These are phyloP conservation scores for Saksenaea oblongispora DNA, from an alignment of 371 early-diverging fungal species.

Conservation along the genomic window DNA sequence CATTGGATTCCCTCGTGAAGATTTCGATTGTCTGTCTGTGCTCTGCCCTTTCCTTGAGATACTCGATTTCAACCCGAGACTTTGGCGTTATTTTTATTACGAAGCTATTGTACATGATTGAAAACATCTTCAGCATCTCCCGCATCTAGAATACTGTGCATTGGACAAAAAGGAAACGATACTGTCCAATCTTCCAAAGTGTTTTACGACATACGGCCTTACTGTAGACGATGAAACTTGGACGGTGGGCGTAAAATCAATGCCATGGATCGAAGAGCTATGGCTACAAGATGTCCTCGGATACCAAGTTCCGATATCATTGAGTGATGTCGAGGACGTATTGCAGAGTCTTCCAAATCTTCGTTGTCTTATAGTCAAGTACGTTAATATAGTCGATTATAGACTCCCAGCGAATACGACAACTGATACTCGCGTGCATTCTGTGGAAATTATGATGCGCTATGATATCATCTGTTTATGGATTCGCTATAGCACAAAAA, in stretches of 20 bases:
- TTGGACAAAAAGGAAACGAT: neutral
- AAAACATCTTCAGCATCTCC: neutral
- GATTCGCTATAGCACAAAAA: neutral
- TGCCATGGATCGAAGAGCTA: too few relatives aligned
- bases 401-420: neutral
- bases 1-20: neutral
- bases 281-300: too few relatives aligned
- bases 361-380: neutral
- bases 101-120: neutral
- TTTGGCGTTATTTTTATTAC: neutral
- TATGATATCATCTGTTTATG: neutral
- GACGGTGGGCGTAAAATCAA: too few relatives aligned
- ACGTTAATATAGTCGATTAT: neutral
- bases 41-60: neutral
- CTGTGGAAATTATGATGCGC: neutral
- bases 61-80: neutral
- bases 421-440: neutral
- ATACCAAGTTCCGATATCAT: neutral
- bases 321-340: neutral
- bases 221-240: neutral
- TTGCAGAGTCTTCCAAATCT: neutral
- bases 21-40: neutral
- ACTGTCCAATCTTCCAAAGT: too few relatives aligned
- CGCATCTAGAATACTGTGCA: neutral
- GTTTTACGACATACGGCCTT: neutral